phyloP scores from a whole-genome alignment of 2,329 filamentous ascomycete genomes.

The Fusarium virguliforme region DNA sequence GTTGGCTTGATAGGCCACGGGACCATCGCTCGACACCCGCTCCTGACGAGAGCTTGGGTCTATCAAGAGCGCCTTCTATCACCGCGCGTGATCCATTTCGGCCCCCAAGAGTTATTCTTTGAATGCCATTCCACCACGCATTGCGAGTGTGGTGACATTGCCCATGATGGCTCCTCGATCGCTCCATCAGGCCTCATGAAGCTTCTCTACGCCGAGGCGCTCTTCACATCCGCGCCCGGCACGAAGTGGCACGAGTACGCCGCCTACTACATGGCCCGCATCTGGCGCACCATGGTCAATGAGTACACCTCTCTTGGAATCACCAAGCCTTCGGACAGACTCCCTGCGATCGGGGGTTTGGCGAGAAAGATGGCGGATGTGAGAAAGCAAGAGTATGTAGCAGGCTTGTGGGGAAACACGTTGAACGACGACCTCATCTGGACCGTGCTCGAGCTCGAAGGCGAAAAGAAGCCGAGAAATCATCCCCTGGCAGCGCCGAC shows the following conservation, averaged over 20 bases:
- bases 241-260: conserved; percentile 19
- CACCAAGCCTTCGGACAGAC: conserved; percentile 17
- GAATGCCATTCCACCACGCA: conserved; percentile 30
- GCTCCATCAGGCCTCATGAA: conserved; percentile 17
- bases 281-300: conserved; percentile 26
- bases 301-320: conserved; percentile 15
- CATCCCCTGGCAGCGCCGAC: conserved; percentile 6
- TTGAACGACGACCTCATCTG: conserved; percentile 25
- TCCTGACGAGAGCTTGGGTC: conserved; percentile 43
- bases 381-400: conserved; percentile 15
- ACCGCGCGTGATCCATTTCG: conserved; percentile 45
- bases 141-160: conserved; percentile 40
- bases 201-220: conserved; percentile 9
- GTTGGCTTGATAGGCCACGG: conserved; percentile 9
- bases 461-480: conserved; percentile 7
- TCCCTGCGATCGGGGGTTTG: conserved; percentile 23
- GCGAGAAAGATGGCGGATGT: conserved; percentile 11
- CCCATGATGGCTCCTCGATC: conserved; percentile 17
- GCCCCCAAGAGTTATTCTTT: conserved; percentile 34
- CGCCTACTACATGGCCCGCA: conserved; percentile 14
- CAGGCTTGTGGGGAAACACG: conserved; percentile 22
- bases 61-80: conserved; percentile 49
- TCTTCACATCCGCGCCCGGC: not conserved
- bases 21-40: conserved; percentile 24
- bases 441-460: conserved; percentile 1